Conservation (phyloP, 352 stramenopile species). For the Phytopythium cucurbitacearum region DNA sequence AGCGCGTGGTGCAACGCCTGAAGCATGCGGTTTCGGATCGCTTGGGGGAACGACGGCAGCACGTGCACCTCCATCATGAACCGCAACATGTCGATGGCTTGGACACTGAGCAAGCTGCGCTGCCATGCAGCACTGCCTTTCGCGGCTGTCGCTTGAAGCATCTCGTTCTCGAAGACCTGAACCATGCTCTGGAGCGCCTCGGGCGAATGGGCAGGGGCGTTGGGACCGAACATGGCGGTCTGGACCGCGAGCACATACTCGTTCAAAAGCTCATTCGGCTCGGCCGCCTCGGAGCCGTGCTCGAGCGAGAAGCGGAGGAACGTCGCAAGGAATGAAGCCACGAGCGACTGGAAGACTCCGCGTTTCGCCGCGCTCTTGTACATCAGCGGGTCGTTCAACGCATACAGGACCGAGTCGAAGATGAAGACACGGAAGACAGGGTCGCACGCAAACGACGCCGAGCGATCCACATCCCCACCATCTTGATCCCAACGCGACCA, state of each 20-base stretch:
- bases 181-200: slow-evolving; percentile 72
- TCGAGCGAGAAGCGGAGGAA: slow-evolving; percentile 33
- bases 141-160: slow-evolving; percentile 12
- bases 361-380: slow-evolving; percentile 57
- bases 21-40: slow-evolving; percentile 51
- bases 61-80: slow-evolving; percentile 76
- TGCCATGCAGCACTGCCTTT: not conserved
- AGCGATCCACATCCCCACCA: slow-evolving; percentile 8
- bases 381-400: slow-evolving; percentile 67
- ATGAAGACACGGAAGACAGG: slow-evolving; percentile 53
- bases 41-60: slow-evolving; percentile 68
- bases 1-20: slow-evolving; percentile 41
- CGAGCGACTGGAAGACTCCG: slow-evolving; percentile 25
- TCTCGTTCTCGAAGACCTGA: slow-evolving; percentile 39
- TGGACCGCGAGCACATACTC: slow-evolving; percentile 29
- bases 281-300: slow-evolving; percentile 3
- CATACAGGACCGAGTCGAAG: slow-evolving; percentile 38
- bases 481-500: slow-evolving; percentile 5
- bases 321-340: slow-evolving; percentile 29
- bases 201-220: slow-evolving; percentile 48
- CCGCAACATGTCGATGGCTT: slow-evolving; percentile 43
- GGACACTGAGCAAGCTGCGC: slow-evolving; percentile 17
- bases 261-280: slow-evolving; percentile 12
- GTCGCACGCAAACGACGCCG: slow-evolving; percentile 32
- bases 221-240: slow-evolving; percentile 50